Base-by-base conservation (phyloP, 2,329 filamentous ascomycete genomes). In the Pseudodiploospora longispora region DNA sequence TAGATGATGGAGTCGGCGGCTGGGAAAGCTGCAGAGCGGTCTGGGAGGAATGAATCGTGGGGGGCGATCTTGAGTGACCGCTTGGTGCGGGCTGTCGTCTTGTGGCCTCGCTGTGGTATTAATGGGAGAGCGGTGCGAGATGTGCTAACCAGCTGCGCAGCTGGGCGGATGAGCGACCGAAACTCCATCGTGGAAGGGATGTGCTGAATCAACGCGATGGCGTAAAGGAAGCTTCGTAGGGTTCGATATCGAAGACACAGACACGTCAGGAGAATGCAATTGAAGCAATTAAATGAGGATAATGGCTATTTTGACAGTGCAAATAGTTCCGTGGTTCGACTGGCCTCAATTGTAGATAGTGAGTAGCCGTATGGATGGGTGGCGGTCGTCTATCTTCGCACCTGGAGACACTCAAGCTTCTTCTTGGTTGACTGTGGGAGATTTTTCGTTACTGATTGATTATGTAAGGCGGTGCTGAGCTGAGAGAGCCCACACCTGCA, bases 51-150 rank as follows among this genome's bases (percentile, higher is more conserved):
- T 52, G 77, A 78, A 33, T 73, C 65, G 66, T 83, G 77, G 40
- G 80, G 78, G 9, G 73, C 64, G 54, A 83, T 70, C 57, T 78
- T 80, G 55, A 80, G 71, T 38, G 71, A 64, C 45, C 73, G 72
- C 63, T 76, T 78, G 36, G 74, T 78, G 44, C 77, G 74, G 42
- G 68, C 60, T 3, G 71, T 63, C 30, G 74, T 74, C 57, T 80
- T 71, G 61, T 75, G 68, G 40, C 74, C 63, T 48, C 68, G 66
- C 44, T 54, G 54, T 41, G 58, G 35, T 43, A 54, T 48, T 40
- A 60, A 45, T 41, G 57, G 57, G 41, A 55, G 50, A 36, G 53
- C 49, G 43, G 50, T 42, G 46, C 54, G 57, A 42, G 57, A 35
- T 42, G 51, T 45, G 44, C 50, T 52, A 52, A 64, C 52, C 42